Conservation (phyloP, 2,329 filamentous ascomycete species). For the Pyrenochaeta sp. region DNA sequence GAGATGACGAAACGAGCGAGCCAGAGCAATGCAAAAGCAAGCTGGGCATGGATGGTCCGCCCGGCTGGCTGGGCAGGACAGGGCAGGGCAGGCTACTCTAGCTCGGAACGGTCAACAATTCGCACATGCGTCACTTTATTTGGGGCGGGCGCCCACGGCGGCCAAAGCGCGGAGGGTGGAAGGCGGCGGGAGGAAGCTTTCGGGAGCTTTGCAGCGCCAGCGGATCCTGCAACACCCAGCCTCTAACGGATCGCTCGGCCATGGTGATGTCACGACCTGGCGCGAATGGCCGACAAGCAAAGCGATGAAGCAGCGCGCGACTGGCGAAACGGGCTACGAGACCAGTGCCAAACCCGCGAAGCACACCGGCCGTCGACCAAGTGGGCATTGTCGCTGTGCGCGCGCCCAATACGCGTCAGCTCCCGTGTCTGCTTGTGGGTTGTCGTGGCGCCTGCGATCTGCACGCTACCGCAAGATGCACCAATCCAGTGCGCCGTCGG, state of each 20-base stretch:
- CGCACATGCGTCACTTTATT: conserved; percentile 6
- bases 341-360: neutral
- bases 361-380: neutral
- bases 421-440: neutral
- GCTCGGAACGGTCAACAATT: neutral
- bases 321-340: neutral
- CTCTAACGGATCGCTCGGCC: neutral
- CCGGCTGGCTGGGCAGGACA: too few species aligned
- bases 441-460: neutral
- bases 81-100: neutral
- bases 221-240: neutral
- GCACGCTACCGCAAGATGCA: neutral
- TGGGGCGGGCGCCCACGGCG: neutral
- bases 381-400: neutral
- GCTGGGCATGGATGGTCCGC: neutral
- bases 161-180: neutral
- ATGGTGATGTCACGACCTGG: neutral
- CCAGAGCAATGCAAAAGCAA: neutral
- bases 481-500: neutral
- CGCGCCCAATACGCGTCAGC: neutral
- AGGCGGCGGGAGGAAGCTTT: neutral
- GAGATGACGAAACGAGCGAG: neutral
- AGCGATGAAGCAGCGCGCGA: neutral
- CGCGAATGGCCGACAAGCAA: too few species aligned
- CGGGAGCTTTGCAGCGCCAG: neutral